Percentiles rank a stretch among this genome's conserved stretches.
phyloP scores from a whole-genome alignment of 768 basidiomycete species.

The Boletales sp. region DNA sequence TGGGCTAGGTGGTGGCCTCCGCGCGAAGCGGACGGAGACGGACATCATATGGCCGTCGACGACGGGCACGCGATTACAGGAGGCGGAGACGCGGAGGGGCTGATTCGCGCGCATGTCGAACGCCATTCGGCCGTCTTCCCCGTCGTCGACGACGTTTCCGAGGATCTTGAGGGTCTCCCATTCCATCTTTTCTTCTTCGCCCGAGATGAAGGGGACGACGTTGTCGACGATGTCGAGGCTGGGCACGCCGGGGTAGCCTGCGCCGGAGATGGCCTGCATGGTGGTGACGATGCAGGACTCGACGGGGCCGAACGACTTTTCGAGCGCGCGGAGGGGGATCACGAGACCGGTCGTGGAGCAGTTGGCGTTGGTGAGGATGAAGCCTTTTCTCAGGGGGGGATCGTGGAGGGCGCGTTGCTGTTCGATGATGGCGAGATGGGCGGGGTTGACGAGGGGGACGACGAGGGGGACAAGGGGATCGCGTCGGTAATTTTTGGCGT shows the following conservation, averaged over 20 bases:
- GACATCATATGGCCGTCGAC: slow-evolving; percentile 93
- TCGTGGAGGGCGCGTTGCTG: slow-evolving; percentile 73
- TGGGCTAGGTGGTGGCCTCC: slow-evolving; percentile 76
- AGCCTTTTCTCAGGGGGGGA: slow-evolving; percentile 74
- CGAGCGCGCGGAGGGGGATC: slow-evolving; percentile 87
- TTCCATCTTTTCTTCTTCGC: slow-evolving; percentile 97
- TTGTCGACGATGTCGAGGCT: slow-evolving; percentile 93
- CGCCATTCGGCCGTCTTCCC: slow-evolving; percentile 49
- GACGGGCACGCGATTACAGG: slow-evolving; percentile 94
- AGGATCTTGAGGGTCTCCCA: slow-evolving; percentile 99
- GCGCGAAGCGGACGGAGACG: slow-evolving; percentile 81
- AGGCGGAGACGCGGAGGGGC: slow-evolving; percentile 86
- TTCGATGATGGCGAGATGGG: slow-evolving; percentile 77
- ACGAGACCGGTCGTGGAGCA: slow-evolving; percentile 94
- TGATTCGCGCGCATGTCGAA: slow-evolving; percentile 85
- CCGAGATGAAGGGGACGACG: slow-evolving; percentile 88
- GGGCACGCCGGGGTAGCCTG: slow-evolving; percentile 93
- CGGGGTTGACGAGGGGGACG: slow-evolving; percentile 92
- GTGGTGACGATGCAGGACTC: slow-evolving; percentile 90
- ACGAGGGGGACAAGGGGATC: slow-evolving; percentile 93
- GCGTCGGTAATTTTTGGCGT: slow-evolving; percentile 93
- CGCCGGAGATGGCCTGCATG: slow-evolving; percentile 96
- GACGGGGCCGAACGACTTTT: slow-evolving; percentile 90
- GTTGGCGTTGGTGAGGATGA: slow-evolving; percentile 98
- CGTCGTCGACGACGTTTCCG: slow-evolving; percentile 60